Evolutionary conservation across 2,329 filamentous ascomycete species (phyloP).

Genomic region (Neonectria ditissima): DNA sequence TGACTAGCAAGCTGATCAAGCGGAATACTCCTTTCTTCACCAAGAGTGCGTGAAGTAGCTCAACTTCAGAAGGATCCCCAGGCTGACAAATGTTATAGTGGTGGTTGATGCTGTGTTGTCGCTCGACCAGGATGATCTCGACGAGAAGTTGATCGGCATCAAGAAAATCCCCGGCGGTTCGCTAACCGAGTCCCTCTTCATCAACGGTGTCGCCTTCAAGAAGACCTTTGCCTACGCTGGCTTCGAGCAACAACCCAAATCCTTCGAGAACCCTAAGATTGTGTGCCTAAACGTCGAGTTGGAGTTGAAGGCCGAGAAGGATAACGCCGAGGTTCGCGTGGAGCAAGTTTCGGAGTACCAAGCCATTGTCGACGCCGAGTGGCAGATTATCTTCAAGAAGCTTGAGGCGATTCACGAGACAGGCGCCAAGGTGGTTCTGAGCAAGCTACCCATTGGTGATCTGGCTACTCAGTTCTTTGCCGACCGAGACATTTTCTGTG

Average conservation of each 20-base stretch:
- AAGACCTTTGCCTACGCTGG: slow-evolving; percentile 99
- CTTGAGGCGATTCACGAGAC: slow-evolving; percentile 94
- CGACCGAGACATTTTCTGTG: slow-evolving; percentile 98
- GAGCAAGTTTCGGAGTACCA: slow-evolving; percentile 99
- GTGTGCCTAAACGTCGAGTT: slow-evolving; percentile 98
- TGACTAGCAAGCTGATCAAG: slow-evolving; percentile 99
- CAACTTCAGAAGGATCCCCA: neutral
- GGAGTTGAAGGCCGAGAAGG: slow-evolving; percentile 98
- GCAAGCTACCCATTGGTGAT: slow-evolving; percentile 97
- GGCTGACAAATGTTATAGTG: slow-evolving; percentile 69
- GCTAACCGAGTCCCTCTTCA: slow-evolving; percentile 94
- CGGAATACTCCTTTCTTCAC: slow-evolving; percentile 97
- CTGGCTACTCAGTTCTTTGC: slow-evolving; percentile 98
- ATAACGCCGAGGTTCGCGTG: slow-evolving; percentile 97
- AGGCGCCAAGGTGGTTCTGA: slow-evolving; percentile 96
- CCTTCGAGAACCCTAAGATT: slow-evolving; percentile 93
- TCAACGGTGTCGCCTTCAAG: slow-evolving; percentile 99
- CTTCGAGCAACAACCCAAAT: slow-evolving; percentile 99
- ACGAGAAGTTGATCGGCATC: slow-evolving; percentile 97
- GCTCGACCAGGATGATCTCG: slow-evolving; percentile 95
- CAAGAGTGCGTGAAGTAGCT: slow-evolving; percentile 74
- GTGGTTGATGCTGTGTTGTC: slow-evolving; percentile 96
- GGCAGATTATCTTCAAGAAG: slow-evolving; percentile 99
- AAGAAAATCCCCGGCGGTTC: slow-evolving; percentile 99
- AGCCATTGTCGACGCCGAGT: slow-evolving; percentile 98